phyloP scores from a whole-genome alignment of 176 grass and related monocot species.

The Ensete glaucum region DNA sequence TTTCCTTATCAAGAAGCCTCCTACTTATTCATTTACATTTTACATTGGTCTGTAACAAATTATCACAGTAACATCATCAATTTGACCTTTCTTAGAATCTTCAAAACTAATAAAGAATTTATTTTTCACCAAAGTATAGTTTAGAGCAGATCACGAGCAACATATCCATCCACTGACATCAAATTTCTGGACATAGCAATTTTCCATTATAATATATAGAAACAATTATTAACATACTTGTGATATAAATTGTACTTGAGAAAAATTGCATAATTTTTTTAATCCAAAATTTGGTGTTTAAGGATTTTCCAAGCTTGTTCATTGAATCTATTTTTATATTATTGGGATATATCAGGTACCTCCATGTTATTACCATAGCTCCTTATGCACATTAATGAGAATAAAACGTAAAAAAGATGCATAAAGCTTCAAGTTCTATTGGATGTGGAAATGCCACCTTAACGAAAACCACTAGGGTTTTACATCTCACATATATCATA shows the following conservation, averaged over 20 bases:
- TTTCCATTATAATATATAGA: background rate
- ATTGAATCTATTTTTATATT: no score
- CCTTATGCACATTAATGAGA: no score
- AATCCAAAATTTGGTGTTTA: no score
- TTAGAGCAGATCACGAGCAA: background rate
- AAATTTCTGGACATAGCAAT: background rate
- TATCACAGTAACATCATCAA: background rate
- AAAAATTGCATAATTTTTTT: no score
- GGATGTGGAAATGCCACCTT: background rate
- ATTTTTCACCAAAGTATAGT: background rate
- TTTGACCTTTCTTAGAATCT: background rate
- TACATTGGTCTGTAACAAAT: background rate
- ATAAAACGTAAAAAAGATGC: background rate
- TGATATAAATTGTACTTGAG: no score
- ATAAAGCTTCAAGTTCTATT: background rate
- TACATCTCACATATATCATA: background rate
- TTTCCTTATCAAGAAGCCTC: no score
- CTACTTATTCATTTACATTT: background rate
- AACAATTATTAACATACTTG: background rate
- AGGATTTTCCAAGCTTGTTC: no score
- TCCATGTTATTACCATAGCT: no score
- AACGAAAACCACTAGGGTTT: background rate
- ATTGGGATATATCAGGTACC: no score
- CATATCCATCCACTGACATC: background rate
- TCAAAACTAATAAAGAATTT: background rate